A percentile compares a stretch with the other conserved stretches of the same genome.
Evolutionary conservation across 176 grass and related monocot genomes (phyloP).

Genomic region (Carex kokanica): DNA sequence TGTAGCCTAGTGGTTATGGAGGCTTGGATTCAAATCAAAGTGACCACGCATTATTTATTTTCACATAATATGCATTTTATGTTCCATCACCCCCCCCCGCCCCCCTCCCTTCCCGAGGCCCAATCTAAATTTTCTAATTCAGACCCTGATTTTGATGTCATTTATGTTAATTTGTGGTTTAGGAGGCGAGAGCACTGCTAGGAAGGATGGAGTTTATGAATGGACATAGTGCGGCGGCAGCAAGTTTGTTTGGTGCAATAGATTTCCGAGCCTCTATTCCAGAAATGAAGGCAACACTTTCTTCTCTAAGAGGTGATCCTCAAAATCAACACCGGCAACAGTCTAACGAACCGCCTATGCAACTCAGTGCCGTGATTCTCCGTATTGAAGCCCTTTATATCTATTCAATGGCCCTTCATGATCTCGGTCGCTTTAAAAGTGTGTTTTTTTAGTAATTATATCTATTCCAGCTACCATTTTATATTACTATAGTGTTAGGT

Average conservation of each 20-base stretch:
- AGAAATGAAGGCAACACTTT: conserved; percentile 77
- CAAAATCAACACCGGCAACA: conserved; percentile 46
- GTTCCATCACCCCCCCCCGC: no score
- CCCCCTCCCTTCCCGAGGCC: no score
- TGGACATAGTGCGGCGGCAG: conserved; percentile 84
- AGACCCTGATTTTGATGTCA: not conserved
- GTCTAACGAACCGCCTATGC: conserved; percentile 59
- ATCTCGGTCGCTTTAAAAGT: conserved; percentile 96
- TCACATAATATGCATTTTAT: no score
- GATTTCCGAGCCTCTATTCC: conserved; percentile 66
- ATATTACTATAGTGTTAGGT: conserved; percentile 12
- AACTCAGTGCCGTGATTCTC: conserved; percentile 75
- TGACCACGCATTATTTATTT: no score
- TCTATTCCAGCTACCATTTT: not conserved
- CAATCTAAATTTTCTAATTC: no score
- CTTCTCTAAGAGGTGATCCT: conserved; percentile 59
- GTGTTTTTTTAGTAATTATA: not conserved
- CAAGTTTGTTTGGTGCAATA: conserved; percentile 83
- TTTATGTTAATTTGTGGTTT: conserved; percentile 32
- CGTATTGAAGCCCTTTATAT: conserved; percentile 84
- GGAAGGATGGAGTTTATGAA: conserved; percentile 90
- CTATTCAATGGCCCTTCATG: conserved; percentile 81
- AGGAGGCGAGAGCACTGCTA: conserved; percentile 96
- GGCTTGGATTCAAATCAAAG: no score
- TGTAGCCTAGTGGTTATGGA: no score